Percentiles rank a stretch among this genome's conserved stretches.
Conservation (phyloP, 305 asterid species). For the Fraxinus velutina region DNA sequence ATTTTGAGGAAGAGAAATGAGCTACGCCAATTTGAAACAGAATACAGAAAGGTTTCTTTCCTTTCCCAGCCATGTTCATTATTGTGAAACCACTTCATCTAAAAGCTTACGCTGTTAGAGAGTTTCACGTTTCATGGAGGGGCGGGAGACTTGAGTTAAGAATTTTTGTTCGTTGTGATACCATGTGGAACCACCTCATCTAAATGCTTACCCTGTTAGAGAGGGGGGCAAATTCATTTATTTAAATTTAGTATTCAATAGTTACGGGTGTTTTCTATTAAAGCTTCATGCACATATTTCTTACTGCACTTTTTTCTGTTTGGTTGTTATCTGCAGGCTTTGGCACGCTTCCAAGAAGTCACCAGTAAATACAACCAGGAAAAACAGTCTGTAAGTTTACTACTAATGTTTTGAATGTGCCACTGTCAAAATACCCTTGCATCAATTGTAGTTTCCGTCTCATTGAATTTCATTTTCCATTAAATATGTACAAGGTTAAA, state of each 20-base stretch:
- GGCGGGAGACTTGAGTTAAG: not conserved
- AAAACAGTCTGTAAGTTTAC: slow-evolving; percentile 79
- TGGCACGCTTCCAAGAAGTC: slow-evolving; percentile 93
- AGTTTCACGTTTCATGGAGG: not conserved
- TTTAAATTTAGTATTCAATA: not conserved
- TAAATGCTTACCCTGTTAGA: not conserved
- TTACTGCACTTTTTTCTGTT: not conserved
- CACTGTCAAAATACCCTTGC: slow-evolving; percentile 9
- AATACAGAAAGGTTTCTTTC: slow-evolving; percentile 76
- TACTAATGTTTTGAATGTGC: slow-evolving; percentile 6
- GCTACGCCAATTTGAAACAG: slow-evolving; percentile 90
- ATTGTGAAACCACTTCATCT: not conserved
- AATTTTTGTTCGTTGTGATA: not conserved
- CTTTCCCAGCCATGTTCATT: slow-evolving; percentile 2
- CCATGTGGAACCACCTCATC: not conserved
- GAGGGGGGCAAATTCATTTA: not conserved
- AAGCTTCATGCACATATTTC: slow-evolving; percentile 7
- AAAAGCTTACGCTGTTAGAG: not conserved
- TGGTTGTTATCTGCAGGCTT: slow-evolving; percentile 53
- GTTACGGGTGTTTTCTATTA: not conserved
- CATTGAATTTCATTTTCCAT: not conserved
- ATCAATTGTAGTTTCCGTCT: not conserved
- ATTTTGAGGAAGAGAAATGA: slow-evolving; percentile 93
- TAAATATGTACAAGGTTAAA: not conserved
- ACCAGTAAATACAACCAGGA: slow-evolving; percentile 83